A percentile compares a stretch with the other conserved stretches of the same genome.
Evolutionary conservation across 441 rosid species (phyloP).

Genomic region (Adansonia grandidieri): DNA sequence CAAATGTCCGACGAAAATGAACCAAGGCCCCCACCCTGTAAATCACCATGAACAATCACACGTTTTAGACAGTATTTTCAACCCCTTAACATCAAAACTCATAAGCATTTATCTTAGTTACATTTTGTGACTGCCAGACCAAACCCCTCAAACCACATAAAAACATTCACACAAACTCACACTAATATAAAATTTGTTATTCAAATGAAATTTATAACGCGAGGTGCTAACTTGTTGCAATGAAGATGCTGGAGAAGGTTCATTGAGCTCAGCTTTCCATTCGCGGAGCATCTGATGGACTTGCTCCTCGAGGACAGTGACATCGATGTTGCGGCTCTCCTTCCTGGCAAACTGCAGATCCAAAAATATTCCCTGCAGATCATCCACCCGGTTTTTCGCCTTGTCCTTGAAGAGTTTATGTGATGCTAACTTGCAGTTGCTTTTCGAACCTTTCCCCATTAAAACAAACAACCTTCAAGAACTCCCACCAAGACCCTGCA

Average conservation of each 20-base stretch:
- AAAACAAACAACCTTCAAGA: slow-evolving; percentile 34
- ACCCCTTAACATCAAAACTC: slow-evolving; percentile 7
- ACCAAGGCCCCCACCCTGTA: slow-evolving; percentile 84
- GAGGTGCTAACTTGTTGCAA: slow-evolving; percentile 81
- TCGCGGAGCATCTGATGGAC: slow-evolving; percentile 99
- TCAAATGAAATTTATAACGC: slow-evolving; percentile 28
- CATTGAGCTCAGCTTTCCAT: slow-evolving; percentile 98
- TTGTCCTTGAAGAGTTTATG: slow-evolving; percentile 95
- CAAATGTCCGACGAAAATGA: slow-evolving; percentile 92
- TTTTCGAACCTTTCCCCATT: slow-evolving; percentile 77
- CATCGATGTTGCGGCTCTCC: slow-evolving; percentile 80
- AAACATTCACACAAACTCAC: slow-evolving; percentile 13
- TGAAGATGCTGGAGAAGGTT: slow-evolving; percentile 96
- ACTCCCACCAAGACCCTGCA: slow-evolving; percentile 30
- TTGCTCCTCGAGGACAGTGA: slow-evolving; percentile 87
- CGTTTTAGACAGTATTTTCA: slow-evolving; percentile 14
- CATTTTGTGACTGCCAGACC: not conserved
- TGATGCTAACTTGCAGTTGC: slow-evolving; percentile 85
- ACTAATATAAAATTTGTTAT: not conserved
- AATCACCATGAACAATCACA: slow-evolving; percentile 31
- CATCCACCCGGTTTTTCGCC: slow-evolving; percentile 98
- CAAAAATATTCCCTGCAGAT: slow-evolving; percentile 82
- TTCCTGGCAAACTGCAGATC: slow-evolving; percentile 96
- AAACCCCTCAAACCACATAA: slow-evolving; percentile 5
- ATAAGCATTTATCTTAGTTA: not conserved